These are phyloP conservation scores for Nymphaea colorata DNA, from an alignment of 164 flowering plant species.

Conservation along the genomic window DNA sequence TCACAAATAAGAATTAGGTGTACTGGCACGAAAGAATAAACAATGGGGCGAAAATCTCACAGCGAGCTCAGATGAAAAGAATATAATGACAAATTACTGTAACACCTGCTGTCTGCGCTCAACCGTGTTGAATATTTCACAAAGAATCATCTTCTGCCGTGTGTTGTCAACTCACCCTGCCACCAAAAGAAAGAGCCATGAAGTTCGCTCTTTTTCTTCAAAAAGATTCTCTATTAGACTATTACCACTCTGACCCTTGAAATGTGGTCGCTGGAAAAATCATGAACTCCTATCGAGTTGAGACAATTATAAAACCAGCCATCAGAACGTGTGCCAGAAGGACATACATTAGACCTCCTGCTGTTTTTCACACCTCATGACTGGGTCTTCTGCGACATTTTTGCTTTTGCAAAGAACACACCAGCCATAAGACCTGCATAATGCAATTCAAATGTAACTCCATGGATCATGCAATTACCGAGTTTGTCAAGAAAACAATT, in stretches of 20 bases:
- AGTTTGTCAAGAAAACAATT: too few species aligned
- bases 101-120: neutral
- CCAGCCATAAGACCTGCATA: constrained; percentile 81
- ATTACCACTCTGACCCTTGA: neutral
- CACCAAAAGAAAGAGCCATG: neutral
- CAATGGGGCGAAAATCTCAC: neutral
- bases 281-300: neutral
- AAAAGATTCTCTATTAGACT: neutral
- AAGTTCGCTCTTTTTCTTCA: neutral
- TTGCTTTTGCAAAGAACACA: constrained; percentile 81
- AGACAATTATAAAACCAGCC: neutral
- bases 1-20: neutral
- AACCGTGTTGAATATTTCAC: neutral
- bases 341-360: neutral
- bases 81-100: neutral
- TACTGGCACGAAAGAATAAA: neutral
- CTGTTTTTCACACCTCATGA: constrained; percentile 11
- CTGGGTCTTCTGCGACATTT: constrained; percentile 46
- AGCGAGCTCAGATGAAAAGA: neutral
- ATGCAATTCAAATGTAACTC: neutral
- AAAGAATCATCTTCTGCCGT: neutral
- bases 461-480: neutral
- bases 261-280: neutral
- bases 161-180: neutral
- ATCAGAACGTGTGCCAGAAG: neutral